Base-by-base conservation (phyloP, 208 protist genomes). In the Crithidia acanthocephali region DNA sequence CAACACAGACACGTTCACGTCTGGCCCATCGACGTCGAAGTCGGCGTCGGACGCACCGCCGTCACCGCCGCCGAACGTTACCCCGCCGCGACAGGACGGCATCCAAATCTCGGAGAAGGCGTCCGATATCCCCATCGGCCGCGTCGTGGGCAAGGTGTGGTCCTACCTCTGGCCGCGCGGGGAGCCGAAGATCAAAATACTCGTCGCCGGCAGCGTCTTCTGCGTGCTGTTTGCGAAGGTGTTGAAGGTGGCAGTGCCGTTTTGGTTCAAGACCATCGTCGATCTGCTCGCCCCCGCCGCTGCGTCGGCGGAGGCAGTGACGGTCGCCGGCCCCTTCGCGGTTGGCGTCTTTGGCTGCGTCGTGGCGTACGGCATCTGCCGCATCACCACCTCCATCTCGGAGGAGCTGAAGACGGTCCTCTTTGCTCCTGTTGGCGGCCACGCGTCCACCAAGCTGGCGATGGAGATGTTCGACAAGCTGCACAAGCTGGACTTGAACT, bases 391-490 rank as follows among this genome's bases (percentile, higher is more conserved):
- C 53, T 93, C 88, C 27, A 52, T 95, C 15, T 79, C 87, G 11
- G 89, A 97, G 70, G 95, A 98, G 75, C 75, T 96, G 50, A 95
- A 97, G 75, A 89, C 88, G 47, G 85, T 93, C 4, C 81, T 97
- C 47, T 98, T 98, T 74, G 92, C 93, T 25, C 91, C 91, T 44
- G 93, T 98, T 33, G 90, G 91, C 33, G 84, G 84, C 47, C 84
- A 92, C 58, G 91, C 92, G 20, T 91, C 93, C 8, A 95, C 89
- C 5, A 84, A 83, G 59, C 81, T 98, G 28, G 72, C 86, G 37
- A 91, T 97, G 84, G 81, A 95, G 77, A 90, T 97, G 79, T 93
- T 96, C 68, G 52, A 81, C 60, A 95, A 97, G 72, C 75, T 98
- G 47, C 95, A 97, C 72, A 62, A 72, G 18, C 90, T 97, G 55